Evolutionary conservation across 345 rosid genomes (phyloP).

Genomic region (Acer negundo): DNA sequence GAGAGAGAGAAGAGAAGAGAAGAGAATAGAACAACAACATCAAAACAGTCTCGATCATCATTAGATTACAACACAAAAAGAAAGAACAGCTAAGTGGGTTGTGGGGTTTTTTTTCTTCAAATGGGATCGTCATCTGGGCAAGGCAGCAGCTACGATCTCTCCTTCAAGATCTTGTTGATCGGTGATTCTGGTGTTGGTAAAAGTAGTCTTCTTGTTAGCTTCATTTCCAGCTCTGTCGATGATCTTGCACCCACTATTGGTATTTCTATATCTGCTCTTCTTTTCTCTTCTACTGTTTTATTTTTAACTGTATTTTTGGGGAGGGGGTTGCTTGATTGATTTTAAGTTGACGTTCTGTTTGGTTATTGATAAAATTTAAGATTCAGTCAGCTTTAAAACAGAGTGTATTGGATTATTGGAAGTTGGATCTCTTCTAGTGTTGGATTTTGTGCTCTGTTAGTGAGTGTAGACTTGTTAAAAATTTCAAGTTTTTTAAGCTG

Average conservation of each 20-base stretch:
- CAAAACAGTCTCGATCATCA: conserved; percentile 32
- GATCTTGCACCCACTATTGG: conserved; percentile 95
- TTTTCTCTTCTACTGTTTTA: not conserved
- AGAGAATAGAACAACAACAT: conserved; percentile 2
- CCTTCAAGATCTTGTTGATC: conserved; percentile 95
- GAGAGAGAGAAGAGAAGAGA: conserved; percentile 12
- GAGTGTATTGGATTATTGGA: not conserved
- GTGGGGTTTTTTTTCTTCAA: not conserved
- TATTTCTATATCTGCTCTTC: conserved; percentile 20
- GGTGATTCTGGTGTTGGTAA: conserved; percentile 98
- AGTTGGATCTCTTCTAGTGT: not conserved
- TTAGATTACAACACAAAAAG: conserved; percentile 29
- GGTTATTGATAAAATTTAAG: conserved; percentile 8
- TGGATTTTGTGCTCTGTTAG: not conserved
- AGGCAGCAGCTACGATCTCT: conserved; percentile 68
- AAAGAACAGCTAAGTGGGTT: not conserved
- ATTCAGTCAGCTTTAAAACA: not conserved
- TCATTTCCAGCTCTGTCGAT: conserved; percentile 73
- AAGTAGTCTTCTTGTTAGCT: conserved; percentile 94
- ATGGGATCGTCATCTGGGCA: conserved; percentile 93
- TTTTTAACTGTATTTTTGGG: too few relatives aligned
- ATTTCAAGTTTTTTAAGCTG: too few relatives aligned
- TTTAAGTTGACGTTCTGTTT: conserved; percentile 10
- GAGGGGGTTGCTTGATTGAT: not conserved
- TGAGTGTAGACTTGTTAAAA: not conserved